phyloP scores from a whole-genome alignment of 306 rosid genomes.

The Prunus persica region DNA sequence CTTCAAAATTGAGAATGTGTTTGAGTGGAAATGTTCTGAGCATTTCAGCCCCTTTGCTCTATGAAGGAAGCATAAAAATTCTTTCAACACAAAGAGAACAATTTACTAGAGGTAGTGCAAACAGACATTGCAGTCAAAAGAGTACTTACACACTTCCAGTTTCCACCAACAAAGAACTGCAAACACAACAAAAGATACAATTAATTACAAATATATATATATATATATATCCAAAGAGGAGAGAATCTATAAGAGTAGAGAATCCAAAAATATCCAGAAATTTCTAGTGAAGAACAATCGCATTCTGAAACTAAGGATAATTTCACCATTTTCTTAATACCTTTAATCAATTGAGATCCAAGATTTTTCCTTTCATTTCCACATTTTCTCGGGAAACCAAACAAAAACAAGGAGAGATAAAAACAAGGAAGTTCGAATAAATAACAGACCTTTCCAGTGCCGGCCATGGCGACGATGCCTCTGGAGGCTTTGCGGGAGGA shows the following conservation, averaged over 20 bases:
- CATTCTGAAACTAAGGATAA: background rate
- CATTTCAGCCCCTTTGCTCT: background rate
- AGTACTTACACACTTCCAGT: slow-evolving; percentile 96
- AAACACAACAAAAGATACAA: slow-evolving; percentile 19
- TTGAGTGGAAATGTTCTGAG: background rate
- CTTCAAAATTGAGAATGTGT: background rate
- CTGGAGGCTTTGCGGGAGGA: slow-evolving; percentile 60
- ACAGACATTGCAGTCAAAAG: background rate
- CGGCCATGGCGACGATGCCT: slow-evolving; percentile 76
- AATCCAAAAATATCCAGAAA: background rate
- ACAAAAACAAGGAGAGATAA: background rate
- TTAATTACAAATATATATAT: background rate
- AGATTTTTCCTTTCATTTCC: background rate
- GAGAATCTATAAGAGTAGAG: background rate
- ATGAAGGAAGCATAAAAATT: background rate
- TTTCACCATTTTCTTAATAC: background rate
- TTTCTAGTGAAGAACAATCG: background rate
- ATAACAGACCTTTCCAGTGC: slow-evolving; percentile 69
- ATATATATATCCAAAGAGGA: no score
- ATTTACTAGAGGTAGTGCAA: background rate
- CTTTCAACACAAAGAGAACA: background rate
- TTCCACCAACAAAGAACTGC: slow-evolving; percentile 97
- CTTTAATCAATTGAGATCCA: background rate
- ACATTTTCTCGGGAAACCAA: background rate
- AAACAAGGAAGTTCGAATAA: background rate